Evolutionary conservation across 75 land plant genomes (phyloP).

Genomic region (Chamaecyparis obtusa): DNA sequence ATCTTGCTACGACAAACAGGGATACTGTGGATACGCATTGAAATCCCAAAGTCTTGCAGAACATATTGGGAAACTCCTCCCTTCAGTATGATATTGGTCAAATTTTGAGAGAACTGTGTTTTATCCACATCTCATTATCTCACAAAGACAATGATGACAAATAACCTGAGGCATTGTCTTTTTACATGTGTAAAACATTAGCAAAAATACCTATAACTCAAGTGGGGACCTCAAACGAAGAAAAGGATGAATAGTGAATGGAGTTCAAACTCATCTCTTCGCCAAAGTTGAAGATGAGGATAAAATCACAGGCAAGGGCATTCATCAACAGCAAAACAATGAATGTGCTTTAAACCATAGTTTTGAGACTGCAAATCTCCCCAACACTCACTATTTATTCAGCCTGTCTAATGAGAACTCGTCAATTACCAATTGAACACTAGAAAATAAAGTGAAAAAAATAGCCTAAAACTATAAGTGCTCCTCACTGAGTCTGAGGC

Average conservation of each 20-base stretch:
- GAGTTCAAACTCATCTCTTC: neutral
- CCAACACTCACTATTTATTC: neutral
- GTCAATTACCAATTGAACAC: neutral
- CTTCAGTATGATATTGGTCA: neutral
- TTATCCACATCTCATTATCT: neutral
- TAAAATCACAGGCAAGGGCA: neutral
- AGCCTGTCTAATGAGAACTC: neutral
- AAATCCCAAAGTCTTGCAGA: neutral
- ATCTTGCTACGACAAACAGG: neutral
- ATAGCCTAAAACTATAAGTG: too few relatives aligned
- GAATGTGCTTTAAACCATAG: neutral
- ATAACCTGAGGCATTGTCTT: neutral
- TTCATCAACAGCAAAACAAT: neutral
- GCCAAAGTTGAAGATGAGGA: neutral
- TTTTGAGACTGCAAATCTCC: neutral
- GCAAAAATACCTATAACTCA: neutral
- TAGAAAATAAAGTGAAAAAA: too few relatives aligned
- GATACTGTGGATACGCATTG: neutral
- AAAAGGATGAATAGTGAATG: neutral
- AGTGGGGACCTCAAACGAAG: neutral
- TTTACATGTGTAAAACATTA: neutral
- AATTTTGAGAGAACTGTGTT: neutral
- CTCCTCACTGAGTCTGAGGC: too few relatives aligned
- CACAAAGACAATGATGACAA: neutral
- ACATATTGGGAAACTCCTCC: neutral